Evolutionary conservation across 768 basidiomycete genomes (phyloP).

Genomic region (Phaeotremella skinneri): DNA sequence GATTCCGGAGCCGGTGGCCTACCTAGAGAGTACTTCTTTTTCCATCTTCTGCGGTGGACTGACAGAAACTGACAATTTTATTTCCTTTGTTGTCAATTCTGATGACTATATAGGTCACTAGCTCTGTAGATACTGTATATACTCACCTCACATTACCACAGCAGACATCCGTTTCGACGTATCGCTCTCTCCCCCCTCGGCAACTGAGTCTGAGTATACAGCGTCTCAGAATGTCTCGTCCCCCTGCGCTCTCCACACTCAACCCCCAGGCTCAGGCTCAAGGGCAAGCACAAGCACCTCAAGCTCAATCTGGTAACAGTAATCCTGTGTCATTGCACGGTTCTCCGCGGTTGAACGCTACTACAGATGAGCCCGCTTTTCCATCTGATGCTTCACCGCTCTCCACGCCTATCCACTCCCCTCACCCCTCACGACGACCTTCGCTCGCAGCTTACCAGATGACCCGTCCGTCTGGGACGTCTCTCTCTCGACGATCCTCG

Average conservation of each 20-base stretch:
- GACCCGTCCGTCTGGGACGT: constrained; percentile 9
- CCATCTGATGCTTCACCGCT: constrained; percentile 22
- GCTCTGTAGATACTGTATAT: no score
- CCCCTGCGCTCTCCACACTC: not conserved
- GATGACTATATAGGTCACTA: no score
- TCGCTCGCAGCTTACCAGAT: constrained; percentile 12
- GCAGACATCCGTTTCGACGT: no score
- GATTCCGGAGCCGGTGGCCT: no score
- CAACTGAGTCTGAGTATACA: not conserved
- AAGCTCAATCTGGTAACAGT: not conserved
- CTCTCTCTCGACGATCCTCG: constrained; percentile 20
- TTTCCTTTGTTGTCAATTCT: no score
- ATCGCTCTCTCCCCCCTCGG: not conserved
- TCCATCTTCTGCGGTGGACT: no score
- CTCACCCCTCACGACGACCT: constrained; percentile 25
- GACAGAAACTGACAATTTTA: no score
- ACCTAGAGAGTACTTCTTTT: no score
- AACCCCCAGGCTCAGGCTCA: not conserved
- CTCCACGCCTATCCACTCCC: constrained; percentile 11
- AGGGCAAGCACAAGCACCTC: not conserved
- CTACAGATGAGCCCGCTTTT: constrained; percentile 16
- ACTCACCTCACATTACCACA: no score
- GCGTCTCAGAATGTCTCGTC: not conserved
- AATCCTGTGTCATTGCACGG: not conserved
- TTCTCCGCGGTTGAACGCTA: not conserved